Percentiles rank a stretch among this genome's conserved stretches.
phyloP scores from a whole-genome alignment of 129 eudicot species.

The Chrysanthemum makinoi region DNA sequence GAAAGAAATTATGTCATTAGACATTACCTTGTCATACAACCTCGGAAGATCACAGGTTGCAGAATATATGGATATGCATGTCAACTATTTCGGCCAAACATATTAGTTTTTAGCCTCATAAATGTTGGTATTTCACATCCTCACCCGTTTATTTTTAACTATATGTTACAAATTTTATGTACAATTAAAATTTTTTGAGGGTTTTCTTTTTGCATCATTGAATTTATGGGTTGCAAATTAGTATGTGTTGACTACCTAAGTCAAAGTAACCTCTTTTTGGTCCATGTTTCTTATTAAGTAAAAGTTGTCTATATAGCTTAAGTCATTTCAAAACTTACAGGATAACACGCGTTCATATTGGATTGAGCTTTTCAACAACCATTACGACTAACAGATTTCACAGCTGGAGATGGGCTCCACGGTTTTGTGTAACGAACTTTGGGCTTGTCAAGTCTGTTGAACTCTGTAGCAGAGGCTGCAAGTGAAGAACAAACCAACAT shows the following conservation, averaged over 20 bases:
- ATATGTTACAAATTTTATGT: not conserved
- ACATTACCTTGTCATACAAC: too few relatives aligned
- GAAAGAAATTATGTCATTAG: too few relatives aligned
- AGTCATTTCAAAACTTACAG: constrained; percentile 45
- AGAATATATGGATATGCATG: not conserved
- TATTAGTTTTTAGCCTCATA: not conserved
- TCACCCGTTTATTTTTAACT: not conserved
- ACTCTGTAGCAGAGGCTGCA: constrained; percentile 62
- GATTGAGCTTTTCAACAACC: constrained; percentile 51
- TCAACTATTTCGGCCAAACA: constrained; percentile 7
- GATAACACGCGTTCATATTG: constrained; percentile 40
- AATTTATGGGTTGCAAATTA: constrained; percentile 6
- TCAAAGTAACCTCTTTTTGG: not conserved
- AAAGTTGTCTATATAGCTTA: not conserved
- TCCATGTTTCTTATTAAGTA: not conserved
- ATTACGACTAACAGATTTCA: constrained; percentile 55
- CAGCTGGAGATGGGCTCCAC: constrained; percentile 60
- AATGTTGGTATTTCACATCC: not conserved
- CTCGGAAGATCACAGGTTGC: too few relatives aligned
- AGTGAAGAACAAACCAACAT: constrained; percentile 4
- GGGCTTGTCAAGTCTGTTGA: constrained; percentile 74
- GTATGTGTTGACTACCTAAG: constrained; percentile 13
- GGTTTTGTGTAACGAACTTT: constrained; percentile 68
- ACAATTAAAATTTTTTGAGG: not conserved
- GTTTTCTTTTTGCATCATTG: not conserved